Conservation (phyloP, 345 rosid genomes). For the Salix caprea region DNA sequence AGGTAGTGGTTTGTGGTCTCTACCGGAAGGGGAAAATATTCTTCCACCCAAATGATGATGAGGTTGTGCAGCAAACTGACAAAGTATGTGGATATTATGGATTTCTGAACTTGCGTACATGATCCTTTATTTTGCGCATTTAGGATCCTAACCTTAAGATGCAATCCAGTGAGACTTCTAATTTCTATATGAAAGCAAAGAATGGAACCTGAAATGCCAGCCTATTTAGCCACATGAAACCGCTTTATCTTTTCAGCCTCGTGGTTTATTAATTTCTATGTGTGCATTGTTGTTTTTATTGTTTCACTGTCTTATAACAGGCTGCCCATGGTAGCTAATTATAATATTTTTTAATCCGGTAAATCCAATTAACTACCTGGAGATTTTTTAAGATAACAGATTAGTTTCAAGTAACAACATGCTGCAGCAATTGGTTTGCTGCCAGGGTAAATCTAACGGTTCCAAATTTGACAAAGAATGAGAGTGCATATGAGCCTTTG, state of each 20-base stretch:
- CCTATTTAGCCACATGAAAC: neutral
- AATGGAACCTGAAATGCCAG: neutral
- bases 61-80: constrained; percentile 61
- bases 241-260: neutral
- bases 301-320: neutral
- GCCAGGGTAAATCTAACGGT: neutral
- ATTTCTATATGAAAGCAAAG: neutral
- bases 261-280: neutral
- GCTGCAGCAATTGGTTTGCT: neutral
- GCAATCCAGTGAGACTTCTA: neutral
- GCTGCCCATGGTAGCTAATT: neutral
- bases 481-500: neutral
- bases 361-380: neutral
- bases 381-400: neutral
- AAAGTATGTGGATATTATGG: constrained; percentile 40
- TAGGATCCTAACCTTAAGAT: neutral
- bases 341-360: neutral
- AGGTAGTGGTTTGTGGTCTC: constrained; percentile 94
- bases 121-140: neutral
- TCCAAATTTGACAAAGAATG: neutral
- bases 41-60: constrained; percentile 85
- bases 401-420: neutral
- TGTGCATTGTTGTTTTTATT: neutral
- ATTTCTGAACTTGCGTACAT: constrained; percentile 9
- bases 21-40: constrained; percentile 62